These are phyloP conservation scores for Henningerozyma blattae DNA, from an alignment of 805 yeast genomes.

Conservation along the genomic window DNA sequence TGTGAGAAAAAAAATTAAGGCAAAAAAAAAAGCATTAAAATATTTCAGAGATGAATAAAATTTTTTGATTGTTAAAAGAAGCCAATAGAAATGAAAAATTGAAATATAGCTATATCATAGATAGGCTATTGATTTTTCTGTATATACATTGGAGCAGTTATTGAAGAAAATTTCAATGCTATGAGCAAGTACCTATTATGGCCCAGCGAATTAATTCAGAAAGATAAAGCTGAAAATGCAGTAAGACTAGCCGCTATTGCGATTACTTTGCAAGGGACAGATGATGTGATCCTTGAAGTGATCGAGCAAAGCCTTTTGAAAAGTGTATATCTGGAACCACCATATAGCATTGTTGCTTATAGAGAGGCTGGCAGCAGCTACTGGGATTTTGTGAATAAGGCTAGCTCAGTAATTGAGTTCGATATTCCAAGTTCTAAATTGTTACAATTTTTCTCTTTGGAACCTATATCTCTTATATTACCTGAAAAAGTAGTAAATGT, in stretches of 20 bases:
- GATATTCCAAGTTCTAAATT: constrained; percentile 58
- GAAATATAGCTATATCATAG: too few species aligned
- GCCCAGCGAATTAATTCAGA: constrained; percentile 10
- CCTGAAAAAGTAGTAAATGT: constrained; percentile 16
- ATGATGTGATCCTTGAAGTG: constrained; percentile 14
- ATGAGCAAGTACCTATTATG: constrained; percentile 16
- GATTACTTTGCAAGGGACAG: constrained; percentile 10
- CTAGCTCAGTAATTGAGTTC: constrained; percentile 36
- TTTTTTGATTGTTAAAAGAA: too few species aligned
- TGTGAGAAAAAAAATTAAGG: too few species aligned
- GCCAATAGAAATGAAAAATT: too few species aligned
- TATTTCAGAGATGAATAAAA: too few species aligned
- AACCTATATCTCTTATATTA: constrained; percentile 57
- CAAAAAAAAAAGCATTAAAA: too few species aligned
- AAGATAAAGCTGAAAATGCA: neutral
- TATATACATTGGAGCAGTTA: too few species aligned
- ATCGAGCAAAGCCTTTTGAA: neutral
- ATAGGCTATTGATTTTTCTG: too few species aligned
- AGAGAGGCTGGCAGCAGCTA: neutral
- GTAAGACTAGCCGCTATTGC: constrained; percentile 7
- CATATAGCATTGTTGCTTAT: constrained; percentile 8
- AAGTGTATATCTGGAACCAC: constrained; percentile 3
- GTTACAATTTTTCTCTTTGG: constrained; percentile 65
- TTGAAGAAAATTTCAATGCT: too few species aligned
- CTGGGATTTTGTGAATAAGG: constrained; percentile 5